Base-by-base conservation (phyloP, 2,329 filamentous ascomycete genomes). In the Monosporascus sp. region DNA sequence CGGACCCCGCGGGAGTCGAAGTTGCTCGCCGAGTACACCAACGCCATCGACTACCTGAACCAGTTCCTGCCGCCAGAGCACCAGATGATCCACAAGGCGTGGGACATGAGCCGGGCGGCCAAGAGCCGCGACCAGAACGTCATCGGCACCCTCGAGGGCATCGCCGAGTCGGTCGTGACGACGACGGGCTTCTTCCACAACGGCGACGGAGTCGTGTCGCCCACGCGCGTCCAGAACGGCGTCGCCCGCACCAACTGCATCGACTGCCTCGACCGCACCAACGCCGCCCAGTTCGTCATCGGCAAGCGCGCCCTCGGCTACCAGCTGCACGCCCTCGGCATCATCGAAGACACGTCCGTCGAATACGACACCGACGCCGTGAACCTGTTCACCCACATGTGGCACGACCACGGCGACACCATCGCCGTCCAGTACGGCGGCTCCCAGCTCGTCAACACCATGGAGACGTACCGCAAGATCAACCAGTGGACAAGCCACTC, bases 401-500 rank as follows among this genome's bases (percentile, higher is more conserved):
- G 92, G 74, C 92, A 97, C 69, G 91, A 96, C 61, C 94, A 99
- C 66, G 94, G 94, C 53, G 94, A 99, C 70, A 97, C 92, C 4
- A 97, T 99, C 64, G 94, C 94, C 1, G 88, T 97, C 51, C 94
- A 99, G 68, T 99, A 99, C 63, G 94, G 94, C 53, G 94, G 94
- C 9, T 97, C 92, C 2, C 94, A 99, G 70, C 81, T 99, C 1
- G 94, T 99, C 63, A 99, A 99, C 68, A 99, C 94, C 0, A 97
- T 99, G 92, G 92, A 96, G 60, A 99, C 94, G 5, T 99, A 99
- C 70, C 88, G 94, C 53, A 97, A 97, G 72, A 96, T 97, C 69
- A 97, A 97, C 61, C 93, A 97, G 69, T 99, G 94, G 94, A 96
- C 91, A 24, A 96, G 91, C 63, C 91, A 96, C 69, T 97, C 93